Percentiles rank a stretch among this genome's conserved stretches.
Conservation (phyloP, 306 rosid species). For the Morella rubra region DNA sequence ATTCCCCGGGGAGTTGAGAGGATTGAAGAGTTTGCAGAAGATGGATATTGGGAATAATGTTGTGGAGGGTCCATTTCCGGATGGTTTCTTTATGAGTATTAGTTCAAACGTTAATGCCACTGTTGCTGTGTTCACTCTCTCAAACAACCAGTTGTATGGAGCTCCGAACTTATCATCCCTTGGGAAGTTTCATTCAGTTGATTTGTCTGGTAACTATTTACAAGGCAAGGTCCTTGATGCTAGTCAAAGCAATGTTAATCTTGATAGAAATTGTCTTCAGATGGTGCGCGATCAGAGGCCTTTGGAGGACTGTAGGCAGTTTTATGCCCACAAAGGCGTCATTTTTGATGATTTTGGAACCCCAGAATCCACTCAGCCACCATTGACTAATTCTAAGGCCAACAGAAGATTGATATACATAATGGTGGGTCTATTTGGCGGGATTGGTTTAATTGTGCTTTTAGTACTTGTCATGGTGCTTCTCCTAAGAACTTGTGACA, state of each 20-base stretch:
- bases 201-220: conserved; percentile 77
- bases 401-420: conserved; percentile 52
- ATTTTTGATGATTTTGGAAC: conserved; percentile 34
- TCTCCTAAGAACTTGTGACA: conserved; percentile 41
- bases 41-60: conserved; percentile 39
- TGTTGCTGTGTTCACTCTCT: conserved; percentile 53
- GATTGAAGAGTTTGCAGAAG: conserved; percentile 32
- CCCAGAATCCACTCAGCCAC: conserved; percentile 15
- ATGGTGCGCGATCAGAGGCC: conserved; percentile 50
- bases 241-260: conserved; percentile 37
- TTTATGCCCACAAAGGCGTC: conserved; percentile 47
- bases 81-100: conserved; percentile 39
- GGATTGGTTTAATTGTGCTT: conserved; percentile 61
- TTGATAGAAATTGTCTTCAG: conserved; percentile 64
- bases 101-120: conserved; percentile 28
- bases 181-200: conserved; percentile 38
- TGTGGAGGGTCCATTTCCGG: conserved; percentile 42
- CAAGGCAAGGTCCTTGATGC: conserved; percentile 44
- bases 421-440: conserved; percentile 75
- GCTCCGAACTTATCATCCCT: conserved; percentile 32
- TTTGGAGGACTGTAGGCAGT: conserved; percentile 49
- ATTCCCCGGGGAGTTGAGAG: conserved; percentile 39
- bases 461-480: conserved; percentile 49
- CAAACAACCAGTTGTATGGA: conserved; percentile 73
- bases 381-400: conserved; percentile 16